A percentile compares a stretch with the other conserved stretches of the same genome.
phyloP scores from a whole-genome alignment of 352 stramenopile species.

The Phytophthora uliginosa region DNA sequence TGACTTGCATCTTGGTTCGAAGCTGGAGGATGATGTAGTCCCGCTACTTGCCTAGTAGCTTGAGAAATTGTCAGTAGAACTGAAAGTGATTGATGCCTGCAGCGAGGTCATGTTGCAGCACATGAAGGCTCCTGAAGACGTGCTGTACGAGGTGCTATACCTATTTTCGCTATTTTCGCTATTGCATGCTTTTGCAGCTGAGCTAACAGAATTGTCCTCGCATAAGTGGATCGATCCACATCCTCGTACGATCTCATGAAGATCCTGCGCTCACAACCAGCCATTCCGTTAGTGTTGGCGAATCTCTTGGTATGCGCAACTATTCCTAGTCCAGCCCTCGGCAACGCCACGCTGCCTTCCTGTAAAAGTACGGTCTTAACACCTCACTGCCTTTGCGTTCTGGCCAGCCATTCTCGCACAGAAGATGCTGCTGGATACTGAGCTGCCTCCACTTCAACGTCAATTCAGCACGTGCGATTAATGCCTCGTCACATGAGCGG shows the following conservation, averaged over 20 bases:
- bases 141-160: not conserved
- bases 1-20: slow-evolving; percentile 11
- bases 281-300: slow-evolving; percentile 2
- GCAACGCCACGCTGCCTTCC: slow-evolving; percentile 23
- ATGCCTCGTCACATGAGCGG: not conserved
- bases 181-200: slow-evolving; percentile 14
- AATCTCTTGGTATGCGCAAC: not conserved
- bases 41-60: not conserved
- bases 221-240: slow-evolving; percentile 5
- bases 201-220: not conserved
- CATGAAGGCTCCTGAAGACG: not conserved
- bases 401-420: not conserved
- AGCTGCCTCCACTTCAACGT: not conserved
- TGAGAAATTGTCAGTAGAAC: slow-evolving; percentile 11
- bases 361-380: too few species aligned
- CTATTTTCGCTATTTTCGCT: slow-evolving; percentile 12
- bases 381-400: not conserved
- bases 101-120: not conserved
- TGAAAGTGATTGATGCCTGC: slow-evolving; percentile 15
- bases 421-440: not conserved
- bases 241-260: slow-evolving; percentile 7
- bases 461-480: too few species aligned
- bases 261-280: not conserved
- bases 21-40: not conserved
- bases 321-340: not conserved